Percentiles rank a stretch among this genome's conserved stretches.
Evolutionary conservation across 176 grass and related monocot species (phyloP).

Genomic region (Alopecurus myosuroides): DNA sequence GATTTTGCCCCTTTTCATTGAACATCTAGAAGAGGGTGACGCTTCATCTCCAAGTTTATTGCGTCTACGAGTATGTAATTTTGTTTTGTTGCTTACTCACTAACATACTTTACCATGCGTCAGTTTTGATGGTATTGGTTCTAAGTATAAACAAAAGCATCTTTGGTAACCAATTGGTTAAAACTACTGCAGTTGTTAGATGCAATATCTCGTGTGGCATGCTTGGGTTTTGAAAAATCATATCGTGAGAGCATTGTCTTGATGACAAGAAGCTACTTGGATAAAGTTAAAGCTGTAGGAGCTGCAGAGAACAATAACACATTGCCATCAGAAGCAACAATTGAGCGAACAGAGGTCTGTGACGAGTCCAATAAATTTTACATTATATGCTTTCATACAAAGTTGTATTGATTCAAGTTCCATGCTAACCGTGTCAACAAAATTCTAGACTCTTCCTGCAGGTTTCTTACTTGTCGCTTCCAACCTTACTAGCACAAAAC

Average conservation of each 20-base stretch:
- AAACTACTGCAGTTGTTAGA: constrained; percentile 70
- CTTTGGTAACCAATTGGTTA: constrained; percentile 25
- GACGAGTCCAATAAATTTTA: constrained; percentile 11
- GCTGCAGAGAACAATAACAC: constrained; percentile 65
- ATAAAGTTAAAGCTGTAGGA: constrained; percentile 86
- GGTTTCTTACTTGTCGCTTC: constrained; percentile 93
- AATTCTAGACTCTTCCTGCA: constrained; percentile 94
- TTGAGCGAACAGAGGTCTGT: constrained; percentile 81
- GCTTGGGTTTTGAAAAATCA: constrained; percentile 98
- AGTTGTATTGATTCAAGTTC: constrained; percentile 21
- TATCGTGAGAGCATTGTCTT: constrained; percentile 97
- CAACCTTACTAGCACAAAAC: constrained; percentile 79
- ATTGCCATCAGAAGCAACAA: constrained; percentile 69
- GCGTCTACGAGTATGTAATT: constrained; percentile 71
- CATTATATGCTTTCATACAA: constrained; percentile 5
- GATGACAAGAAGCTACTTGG: constrained; percentile 99
- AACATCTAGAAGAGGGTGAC: constrained; percentile 97
- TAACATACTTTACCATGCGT: constrained; percentile 10
- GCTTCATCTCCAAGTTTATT: constrained; percentile 86
- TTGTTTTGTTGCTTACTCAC: constrained; percentile 27
- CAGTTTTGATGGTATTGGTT: constrained; percentile 1
- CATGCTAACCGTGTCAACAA: constrained; percentile 55
- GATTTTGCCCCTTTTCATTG: constrained; percentile 97
- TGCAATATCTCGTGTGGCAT: constrained; percentile 94
- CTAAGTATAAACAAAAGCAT: constrained; percentile 11